Base-by-base conservation (phyloP, 768 basidiomycete genomes). In the Trametopsis cervina region DNA sequence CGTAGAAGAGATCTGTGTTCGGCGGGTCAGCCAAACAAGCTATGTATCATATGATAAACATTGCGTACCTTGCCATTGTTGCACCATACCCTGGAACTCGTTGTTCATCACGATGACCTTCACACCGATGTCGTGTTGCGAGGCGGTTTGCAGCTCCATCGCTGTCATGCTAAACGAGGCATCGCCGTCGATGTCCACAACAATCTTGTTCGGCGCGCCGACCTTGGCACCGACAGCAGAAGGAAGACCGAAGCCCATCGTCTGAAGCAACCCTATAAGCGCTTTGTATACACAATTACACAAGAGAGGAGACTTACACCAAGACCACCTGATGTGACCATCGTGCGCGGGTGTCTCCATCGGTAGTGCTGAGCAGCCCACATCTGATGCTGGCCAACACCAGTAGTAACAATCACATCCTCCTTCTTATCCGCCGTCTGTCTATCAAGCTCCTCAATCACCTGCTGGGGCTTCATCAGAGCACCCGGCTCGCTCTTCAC, bases 381-480 rank as follows among this genome's bases (percentile, higher is more conserved):
- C 96, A 98, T 98, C 69, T 99, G 95, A 69, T 98, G 96, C 65
- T 99, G 96, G 6, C 96, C 96, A 18, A 99, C 96, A 57, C 96
- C 96, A 13, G 96, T 99, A 10, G 90, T 67, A 44, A 99, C 68
- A 60, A 99, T 69, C 33, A 96, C 77, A 20, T 97, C 81, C 49
- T 89, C 85, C 70, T 98, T 95, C 65, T 71, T 78, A 50, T 85
- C 74, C 41, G 71, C 72, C n/a, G 80, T 81, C 70, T 91, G 88
- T 45, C 61, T 72, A 60, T 98, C 84, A 36, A 99, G 75, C 69
- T 94, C 94, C 69, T 92, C 86, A 35, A 99, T 81, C 46, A 97
- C 90, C 67, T 94, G 92, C 67, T 99, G 96, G 0, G 95, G 95
- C 75, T 98, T 99, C 73, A 94, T 82, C 60, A 74, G 74, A 55